These are phyloP conservation scores for Thozetella sp. DNA, from an alignment of 495 filamentous ascomycete species.

Conservation along the genomic window DNA sequence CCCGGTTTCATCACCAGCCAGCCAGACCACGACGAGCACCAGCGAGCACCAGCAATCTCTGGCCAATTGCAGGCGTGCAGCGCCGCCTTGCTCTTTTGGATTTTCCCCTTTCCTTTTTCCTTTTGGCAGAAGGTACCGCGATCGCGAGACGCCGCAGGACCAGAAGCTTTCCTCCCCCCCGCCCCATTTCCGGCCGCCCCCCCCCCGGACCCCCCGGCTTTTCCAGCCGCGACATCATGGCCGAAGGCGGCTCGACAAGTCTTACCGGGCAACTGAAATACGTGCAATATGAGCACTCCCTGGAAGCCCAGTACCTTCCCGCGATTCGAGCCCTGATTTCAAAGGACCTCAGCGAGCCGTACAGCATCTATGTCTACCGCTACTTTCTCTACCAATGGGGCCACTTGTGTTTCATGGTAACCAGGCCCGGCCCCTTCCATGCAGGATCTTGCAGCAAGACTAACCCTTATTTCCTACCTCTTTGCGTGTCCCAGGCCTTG, in stretches of 20 bases:
- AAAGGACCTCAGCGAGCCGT: slow-evolving; percentile 95
- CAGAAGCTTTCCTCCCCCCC: no score
- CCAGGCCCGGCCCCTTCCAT: neutral
- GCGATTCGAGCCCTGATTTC: slow-evolving; percentile 93
- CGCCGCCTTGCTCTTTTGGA: no score
- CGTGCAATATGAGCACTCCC: slow-evolving; percentile 76
- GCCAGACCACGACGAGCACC: neutral
- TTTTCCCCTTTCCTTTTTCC: no score
- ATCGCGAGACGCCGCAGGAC: no score
- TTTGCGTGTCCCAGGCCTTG: slow-evolving; percentile 57
- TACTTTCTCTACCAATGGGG: slow-evolving; percentile 99
- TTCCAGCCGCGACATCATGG: no score
- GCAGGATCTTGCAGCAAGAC: neutral
- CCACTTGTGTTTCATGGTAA: slow-evolving; percentile 89
- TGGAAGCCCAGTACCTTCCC: slow-evolving; percentile 81
- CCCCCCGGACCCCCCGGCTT: no score
- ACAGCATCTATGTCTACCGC: slow-evolving; percentile 99
- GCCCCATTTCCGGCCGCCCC: no score
- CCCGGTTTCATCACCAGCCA: slow-evolving; percentile 7
- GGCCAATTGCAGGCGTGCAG: no score
- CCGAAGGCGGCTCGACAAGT: slow-evolving; percentile 20
- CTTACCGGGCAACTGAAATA: slow-evolving; percentile 67
- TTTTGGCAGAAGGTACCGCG: no score
- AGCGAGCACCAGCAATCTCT: no score
- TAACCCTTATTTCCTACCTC: slow-evolving; percentile 6